Conservation (phyloP, 805 yeast genomes). For the Wickerhamiella dianesei region DNA sequence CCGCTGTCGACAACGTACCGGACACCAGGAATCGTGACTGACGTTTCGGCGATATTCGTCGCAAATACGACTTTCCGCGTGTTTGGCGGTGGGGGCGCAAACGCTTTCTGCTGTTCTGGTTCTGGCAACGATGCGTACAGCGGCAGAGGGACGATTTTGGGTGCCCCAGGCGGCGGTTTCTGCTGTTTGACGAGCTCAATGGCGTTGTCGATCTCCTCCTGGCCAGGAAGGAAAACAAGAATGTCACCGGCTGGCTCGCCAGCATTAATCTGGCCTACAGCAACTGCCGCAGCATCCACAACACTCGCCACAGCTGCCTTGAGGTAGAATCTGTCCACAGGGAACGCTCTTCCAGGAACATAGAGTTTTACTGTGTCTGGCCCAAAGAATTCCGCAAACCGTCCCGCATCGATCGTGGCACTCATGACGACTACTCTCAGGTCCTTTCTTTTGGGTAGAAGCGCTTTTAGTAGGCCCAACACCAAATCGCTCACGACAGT, state of each 20-base stretch:
- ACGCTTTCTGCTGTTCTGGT: constrained; percentile 66
- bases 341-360: constrained; percentile 81
- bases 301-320: constrained; percentile 60
- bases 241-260: constrained; percentile 70
- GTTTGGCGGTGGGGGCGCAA: constrained; percentile 46
- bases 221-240: constrained; percentile 89
- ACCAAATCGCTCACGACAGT: constrained; percentile 82
- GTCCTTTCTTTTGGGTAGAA: constrained; percentile 40
- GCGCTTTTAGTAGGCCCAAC: constrained; percentile 71
- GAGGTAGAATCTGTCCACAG: constrained; percentile 62
- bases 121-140: constrained; percentile 91
- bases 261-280: constrained; percentile 65
- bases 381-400: constrained; percentile 64
- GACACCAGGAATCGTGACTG: constrained; percentile 90
- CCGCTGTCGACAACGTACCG: constrained; percentile 90
- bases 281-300: constrained; percentile 61
- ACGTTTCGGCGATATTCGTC: constrained; percentile 96
- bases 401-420: constrained; percentile 87
- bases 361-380: constrained; percentile 48
- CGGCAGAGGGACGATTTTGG: constrained; percentile 63
- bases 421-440: constrained; percentile 80
- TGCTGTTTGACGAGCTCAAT: constrained; percentile 40
- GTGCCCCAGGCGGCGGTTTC: constrained; percentile 58
- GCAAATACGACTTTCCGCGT: constrained; percentile 79
- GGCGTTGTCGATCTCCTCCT: constrained; percentile 89